phyloP scores from a whole-genome alignment of 2,329 filamentous ascomycete species.

The Arachnomyces sp. region DNA sequence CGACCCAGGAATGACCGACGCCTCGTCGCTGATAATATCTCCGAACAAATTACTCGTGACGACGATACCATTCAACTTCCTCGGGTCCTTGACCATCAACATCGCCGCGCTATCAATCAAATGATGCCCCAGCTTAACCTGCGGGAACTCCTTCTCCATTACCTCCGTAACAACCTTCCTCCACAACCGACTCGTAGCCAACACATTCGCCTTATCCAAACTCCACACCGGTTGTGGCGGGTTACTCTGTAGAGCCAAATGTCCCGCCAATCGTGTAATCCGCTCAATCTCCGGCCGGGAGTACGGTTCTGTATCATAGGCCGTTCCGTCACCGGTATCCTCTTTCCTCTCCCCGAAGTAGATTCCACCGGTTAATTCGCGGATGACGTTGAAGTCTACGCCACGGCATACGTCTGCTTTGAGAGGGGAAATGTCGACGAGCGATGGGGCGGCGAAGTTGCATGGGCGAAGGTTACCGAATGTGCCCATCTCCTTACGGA shows the following conservation, averaged over 20 bases:
- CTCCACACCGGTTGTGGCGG: slow-evolving; percentile 74
- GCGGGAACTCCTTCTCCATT: slow-evolving; percentile 81
- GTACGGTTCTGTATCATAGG: slow-evolving; percentile 83
- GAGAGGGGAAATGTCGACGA: slow-evolving; percentile 78
- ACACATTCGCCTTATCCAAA: slow-evolving; percentile 93
- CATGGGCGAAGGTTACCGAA: slow-evolving; percentile 95
- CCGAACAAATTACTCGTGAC: slow-evolving; percentile 93
- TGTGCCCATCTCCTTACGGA: slow-evolving; percentile 87
- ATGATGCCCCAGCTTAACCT: slow-evolving; percentile 76
- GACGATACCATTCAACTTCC: slow-evolving; percentile 78
- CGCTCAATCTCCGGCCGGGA: slow-evolving; percentile 78
- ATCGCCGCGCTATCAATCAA: slow-evolving; percentile 96
- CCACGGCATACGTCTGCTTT: slow-evolving; percentile 78
- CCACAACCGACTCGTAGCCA: slow-evolving; percentile 86
- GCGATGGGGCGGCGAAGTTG: slow-evolving; percentile 83
- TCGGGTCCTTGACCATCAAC: slow-evolving; percentile 93
- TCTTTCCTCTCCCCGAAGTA: slow-evolving; percentile 91
- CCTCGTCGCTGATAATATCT: slow-evolving; percentile 93
- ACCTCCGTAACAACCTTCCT: slow-evolving; percentile 77
- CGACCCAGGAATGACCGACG: slow-evolving; percentile 85
- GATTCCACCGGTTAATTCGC: slow-evolving; percentile 85
- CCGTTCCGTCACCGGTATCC: slow-evolving; percentile 60
- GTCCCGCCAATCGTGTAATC: slow-evolving; percentile 71
- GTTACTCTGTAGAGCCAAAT: slow-evolving; percentile 68
- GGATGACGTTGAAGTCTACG: slow-evolving; percentile 86